Evolutionary conservation across 129 eudicot genomes (phyloP).

Genomic region (Deinandra increscens): DNA sequence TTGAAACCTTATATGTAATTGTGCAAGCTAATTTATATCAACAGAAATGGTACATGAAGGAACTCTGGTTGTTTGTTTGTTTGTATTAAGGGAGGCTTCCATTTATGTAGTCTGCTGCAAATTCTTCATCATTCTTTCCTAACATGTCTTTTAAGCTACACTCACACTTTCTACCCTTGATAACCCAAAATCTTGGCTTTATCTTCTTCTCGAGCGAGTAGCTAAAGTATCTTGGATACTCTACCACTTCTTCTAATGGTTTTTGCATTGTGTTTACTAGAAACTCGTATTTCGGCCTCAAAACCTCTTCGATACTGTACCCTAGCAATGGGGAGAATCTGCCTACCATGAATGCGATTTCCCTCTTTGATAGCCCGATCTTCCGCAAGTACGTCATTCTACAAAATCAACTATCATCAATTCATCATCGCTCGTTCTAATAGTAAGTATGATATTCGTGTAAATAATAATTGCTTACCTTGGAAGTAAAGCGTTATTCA

Average conservation of each 20-base stretch:
- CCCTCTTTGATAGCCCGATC: slow-evolving; percentile 62
- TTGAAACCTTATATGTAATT: no score
- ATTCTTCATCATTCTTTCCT: slow-evolving; percentile 77
- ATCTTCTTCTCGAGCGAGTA: slow-evolving; percentile 86
- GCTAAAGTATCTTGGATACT: slow-evolving; percentile 87
- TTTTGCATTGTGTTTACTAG: slow-evolving; percentile 67
- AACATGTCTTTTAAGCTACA: slow-evolving; percentile 81
- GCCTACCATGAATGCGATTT: slow-evolving; percentile 63
- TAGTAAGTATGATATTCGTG: no score
- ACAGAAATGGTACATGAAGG: no score
- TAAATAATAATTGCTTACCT: slow-evolving; percentile 49
- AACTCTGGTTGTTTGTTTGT: no score
- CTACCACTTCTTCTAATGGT: slow-evolving; percentile 63
- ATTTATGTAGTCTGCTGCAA: slow-evolving; percentile 50
- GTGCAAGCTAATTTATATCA: no score
- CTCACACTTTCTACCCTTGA: slow-evolving; percentile 48
- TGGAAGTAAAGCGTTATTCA: slow-evolving; percentile 61
- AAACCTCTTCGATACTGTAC: slow-evolving; percentile 74
- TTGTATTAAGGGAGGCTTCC: background rate
- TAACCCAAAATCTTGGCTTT: slow-evolving; percentile 67
- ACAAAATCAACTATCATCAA: no score
- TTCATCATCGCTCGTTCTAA: no score
- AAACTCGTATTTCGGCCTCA: slow-evolving; percentile 71
- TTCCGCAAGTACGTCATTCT: slow-evolving; percentile 64
- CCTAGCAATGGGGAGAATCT: slow-evolving; percentile 83